A percentile compares a stretch with the other conserved stretches of the same genome.
Evolutionary conservation across 352 stramenopile genomes (phyloP).

Genomic region (Globisporangium recalcitrans): DNA sequence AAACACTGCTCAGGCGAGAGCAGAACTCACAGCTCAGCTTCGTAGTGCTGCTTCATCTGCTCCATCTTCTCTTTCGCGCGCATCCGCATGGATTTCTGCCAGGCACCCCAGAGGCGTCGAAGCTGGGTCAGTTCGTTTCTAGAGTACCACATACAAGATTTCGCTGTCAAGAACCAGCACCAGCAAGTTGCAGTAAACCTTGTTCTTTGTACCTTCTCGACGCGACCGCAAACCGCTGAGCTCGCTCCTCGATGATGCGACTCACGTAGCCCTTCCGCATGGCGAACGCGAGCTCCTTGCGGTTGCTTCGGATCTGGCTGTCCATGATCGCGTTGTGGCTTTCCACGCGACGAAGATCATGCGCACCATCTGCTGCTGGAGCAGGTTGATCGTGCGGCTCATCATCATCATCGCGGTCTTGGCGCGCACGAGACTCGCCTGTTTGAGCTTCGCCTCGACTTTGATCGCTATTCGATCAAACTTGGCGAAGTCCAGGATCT

Average conservation of each 20-base stretch:
- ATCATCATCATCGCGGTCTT: conserved; percentile 83
- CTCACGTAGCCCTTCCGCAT: conserved; percentile 56
- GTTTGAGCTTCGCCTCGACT: conserved; percentile 68
- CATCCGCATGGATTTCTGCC: conserved; percentile 51
- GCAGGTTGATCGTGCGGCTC: conserved; percentile 48
- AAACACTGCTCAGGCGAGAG: neutral
- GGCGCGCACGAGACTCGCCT: conserved; percentile 67
- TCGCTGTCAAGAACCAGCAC: neutral
- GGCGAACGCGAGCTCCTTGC: conserved; percentile 40
- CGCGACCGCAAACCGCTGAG: conserved; percentile 55
- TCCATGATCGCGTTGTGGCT: conserved; percentile 48
- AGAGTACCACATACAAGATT: neutral
- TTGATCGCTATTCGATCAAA: conserved; percentile 75
- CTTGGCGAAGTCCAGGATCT: conserved; percentile 72
- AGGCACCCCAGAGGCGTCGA: conserved; percentile 38
- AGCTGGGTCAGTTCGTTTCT: conserved; percentile 50
- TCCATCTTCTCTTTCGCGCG: conserved; percentile 46
- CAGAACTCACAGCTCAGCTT: conserved; percentile 42
- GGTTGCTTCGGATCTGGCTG: conserved; percentile 40
- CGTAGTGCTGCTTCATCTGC: conserved; percentile 45
- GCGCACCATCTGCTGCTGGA: conserved; percentile 60
- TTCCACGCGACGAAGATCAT: conserved; percentile 80
- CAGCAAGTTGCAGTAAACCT: neutral
- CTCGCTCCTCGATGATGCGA: conserved; percentile 50
- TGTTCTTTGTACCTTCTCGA: conserved; percentile 27